Evolutionary conservation across 257 asterid genomes (phyloP).

Genomic region (Capsicum baccatum): DNA sequence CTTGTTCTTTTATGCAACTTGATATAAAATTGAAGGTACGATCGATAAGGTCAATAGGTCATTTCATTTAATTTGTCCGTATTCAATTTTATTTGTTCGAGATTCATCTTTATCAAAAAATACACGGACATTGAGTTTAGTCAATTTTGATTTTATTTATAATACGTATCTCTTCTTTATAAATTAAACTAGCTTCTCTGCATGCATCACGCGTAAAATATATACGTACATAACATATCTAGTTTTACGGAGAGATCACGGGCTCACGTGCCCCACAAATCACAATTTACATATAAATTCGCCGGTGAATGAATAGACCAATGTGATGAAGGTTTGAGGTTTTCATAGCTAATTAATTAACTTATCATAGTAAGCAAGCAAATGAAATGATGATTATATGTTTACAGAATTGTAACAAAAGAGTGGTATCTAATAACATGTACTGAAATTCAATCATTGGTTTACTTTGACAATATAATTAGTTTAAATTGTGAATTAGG

Average conservation of each 20-base stretch:
- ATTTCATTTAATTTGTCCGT: neutral
- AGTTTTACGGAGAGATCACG: too few relatives aligned
- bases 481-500: neutral
- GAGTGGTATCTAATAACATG: neutral
- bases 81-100: neutral
- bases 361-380: too few relatives aligned
- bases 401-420: neutral
- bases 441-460: slow-evolving; percentile 33
- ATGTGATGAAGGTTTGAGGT: too few relatives aligned
- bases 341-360: too few relatives aligned
- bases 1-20: neutral
- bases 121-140: neutral
- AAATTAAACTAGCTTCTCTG: too few relatives aligned
- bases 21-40: neutral
- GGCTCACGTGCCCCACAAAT: too few relatives aligned
- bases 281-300: too few relatives aligned
- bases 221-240: too few relatives aligned
- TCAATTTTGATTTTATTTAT: neutral
- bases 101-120: neutral
- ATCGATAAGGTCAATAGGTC: neutral
- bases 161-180: neutral
- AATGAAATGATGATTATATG: too few relatives aligned
- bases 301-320: too few relatives aligned
- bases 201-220: too few relatives aligned
- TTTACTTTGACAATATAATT: slow-evolving; percentile 9